Percentiles rank a stretch among this genome's conserved stretches.
Evolutionary conservation across 345 rosid species (phyloP).

Genomic region (Citrus medica): DNA sequence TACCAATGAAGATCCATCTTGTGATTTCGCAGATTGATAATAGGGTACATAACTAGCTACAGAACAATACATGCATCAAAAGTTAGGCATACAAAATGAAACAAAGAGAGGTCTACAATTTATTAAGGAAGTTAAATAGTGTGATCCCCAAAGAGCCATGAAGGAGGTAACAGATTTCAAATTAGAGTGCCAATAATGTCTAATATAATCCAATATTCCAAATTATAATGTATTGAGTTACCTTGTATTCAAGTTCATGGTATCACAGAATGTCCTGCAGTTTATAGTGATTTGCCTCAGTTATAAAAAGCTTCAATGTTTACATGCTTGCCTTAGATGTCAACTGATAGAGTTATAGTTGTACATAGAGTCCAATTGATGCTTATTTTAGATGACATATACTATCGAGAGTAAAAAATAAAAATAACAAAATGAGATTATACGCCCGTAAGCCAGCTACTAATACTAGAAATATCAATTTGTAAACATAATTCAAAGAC

Average conservation of each 20-base stretch:
- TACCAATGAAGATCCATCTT: conserved; percentile 97
- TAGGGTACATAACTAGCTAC: conserved; percentile 88
- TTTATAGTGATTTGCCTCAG: background rate
- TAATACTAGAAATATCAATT: background rate
- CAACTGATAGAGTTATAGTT: background rate
- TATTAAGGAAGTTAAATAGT: too few species aligned
- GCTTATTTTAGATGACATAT: background rate
- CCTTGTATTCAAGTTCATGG: background rate
- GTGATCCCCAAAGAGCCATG: background rate
- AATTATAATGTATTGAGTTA: background rate
- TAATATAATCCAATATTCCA: background rate
- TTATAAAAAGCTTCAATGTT: background rate
- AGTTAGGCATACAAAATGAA: conserved; percentile 14
- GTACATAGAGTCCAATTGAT: background rate
- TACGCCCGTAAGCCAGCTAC: background rate
- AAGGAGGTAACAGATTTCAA: background rate
- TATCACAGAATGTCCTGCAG: background rate
- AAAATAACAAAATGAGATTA: background rate
- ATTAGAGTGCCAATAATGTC: background rate
- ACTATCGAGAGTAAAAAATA: background rate
- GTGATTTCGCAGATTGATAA: conserved; percentile 82
- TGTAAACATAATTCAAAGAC: background rate
- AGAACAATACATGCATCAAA: conserved; percentile 16
- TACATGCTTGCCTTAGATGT: background rate
- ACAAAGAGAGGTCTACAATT: background rate